A percentile compares a stretch with the other conserved stretches of the same genome.
Conservation (phyloP, 495 filamentous ascomycete species). For the Oidiodendron maius region DNA sequence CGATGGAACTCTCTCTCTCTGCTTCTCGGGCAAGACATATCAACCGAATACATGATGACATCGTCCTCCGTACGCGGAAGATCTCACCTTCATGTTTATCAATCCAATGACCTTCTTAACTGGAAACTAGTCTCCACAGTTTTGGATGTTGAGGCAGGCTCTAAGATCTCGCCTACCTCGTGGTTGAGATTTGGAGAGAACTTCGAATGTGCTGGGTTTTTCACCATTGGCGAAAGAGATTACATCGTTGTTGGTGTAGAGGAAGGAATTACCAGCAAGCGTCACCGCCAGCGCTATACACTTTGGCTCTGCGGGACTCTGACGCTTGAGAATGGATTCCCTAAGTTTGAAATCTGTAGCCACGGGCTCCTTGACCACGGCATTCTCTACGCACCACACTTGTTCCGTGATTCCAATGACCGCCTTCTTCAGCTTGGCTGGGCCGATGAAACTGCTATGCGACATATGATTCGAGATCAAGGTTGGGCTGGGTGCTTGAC, state of each 20-base stretch:
- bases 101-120: slow-evolving; percentile 25
- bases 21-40: slow-evolving; percentile 15
- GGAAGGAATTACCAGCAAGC: slow-evolving; percentile 8
- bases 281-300: slow-evolving; percentile 8
- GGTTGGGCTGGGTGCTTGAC: slow-evolving; percentile 18
- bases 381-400: slow-evolving; percentile 14
- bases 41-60: slow-evolving; percentile 26
- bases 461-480: slow-evolving; percentile 6
- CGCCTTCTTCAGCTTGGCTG: slow-evolving; percentile 15
- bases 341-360: slow-evolving; percentile 14
- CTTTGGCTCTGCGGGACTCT: slow-evolving; percentile 16
- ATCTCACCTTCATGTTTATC: slow-evolving; percentile 26
- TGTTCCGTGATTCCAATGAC: slow-evolving; percentile 16
- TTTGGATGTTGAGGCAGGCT: slow-evolving; percentile 22
- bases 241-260: slow-evolving; percentile 18
- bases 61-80: slow-evolving; percentile 24
- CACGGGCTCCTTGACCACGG: slow-evolving; percentile 16
- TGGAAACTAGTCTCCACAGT: slow-evolving; percentile 26
- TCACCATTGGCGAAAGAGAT: slow-evolving; percentile 13
- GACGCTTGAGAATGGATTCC: slow-evolving; percentile 12
- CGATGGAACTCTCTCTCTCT: slow-evolving; percentile 21
- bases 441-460: slow-evolving; percentile 14
- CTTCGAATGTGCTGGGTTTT: slow-evolving; percentile 19
- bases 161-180: slow-evolving; percentile 17
- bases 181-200: slow-evolving; percentile 12